Conservation (phyloP, 1,284 basidiomycete genomes). For the Microbotryum silenes-acaulis region DNA sequence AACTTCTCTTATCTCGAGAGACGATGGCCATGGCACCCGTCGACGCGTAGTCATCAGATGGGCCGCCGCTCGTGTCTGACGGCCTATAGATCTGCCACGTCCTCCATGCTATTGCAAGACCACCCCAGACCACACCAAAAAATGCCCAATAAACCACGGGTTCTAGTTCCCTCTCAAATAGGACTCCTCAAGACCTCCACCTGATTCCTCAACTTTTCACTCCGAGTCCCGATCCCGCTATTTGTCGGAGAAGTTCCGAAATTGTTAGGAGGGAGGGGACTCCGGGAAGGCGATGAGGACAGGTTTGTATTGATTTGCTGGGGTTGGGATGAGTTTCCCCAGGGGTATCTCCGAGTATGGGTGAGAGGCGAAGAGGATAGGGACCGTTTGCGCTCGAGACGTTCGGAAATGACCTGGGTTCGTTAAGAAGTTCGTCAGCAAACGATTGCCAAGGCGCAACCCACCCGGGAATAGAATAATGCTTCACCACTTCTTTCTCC, state of each 20-base stretch:
- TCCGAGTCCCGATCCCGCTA: not conserved
- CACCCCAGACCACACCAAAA: no score
- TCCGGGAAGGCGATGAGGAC: no score
- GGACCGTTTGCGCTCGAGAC: not conserved
- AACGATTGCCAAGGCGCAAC: not conserved
- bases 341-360: not conserved
- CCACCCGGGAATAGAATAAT: not conserved
- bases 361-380: not conserved
- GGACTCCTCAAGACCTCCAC: not conserved
- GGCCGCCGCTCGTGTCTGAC: no score
- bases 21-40: no score
- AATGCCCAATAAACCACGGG: no score
- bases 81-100: no score
- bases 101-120: no score
- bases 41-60: no score
- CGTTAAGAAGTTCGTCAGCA: not conserved
- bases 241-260: not conserved
- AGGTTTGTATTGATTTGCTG: not conserved
- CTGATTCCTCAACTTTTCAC: conserved; percentile 1
- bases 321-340: no score
- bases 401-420: not conserved
- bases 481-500: conserved; percentile 12
- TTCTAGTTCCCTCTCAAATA: not conserved
- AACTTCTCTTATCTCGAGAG: no score
- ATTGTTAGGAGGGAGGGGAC: not conserved